phyloP scores from a whole-genome alignment of 1,284 basidiomycete genomes.

The Austroboletus novae-zelandiae region DNA sequence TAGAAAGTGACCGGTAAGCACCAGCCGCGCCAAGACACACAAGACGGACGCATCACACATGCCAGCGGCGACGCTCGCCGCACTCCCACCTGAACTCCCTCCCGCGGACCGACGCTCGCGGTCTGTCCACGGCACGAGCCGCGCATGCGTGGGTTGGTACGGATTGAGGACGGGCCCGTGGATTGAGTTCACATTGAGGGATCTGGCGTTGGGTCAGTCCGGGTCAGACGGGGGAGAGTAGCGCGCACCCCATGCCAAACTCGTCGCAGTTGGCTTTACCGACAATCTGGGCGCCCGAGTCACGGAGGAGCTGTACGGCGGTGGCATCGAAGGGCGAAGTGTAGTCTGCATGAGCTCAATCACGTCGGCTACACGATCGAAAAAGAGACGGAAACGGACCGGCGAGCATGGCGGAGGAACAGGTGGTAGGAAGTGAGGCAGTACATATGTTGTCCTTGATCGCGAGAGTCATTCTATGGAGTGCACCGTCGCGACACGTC shows the following conservation, averaged over 20 bases:
- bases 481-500: constrained; percentile 3
- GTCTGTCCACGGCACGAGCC: constrained; percentile 23
- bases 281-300: constrained; percentile 69
- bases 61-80: constrained; percentile 76
- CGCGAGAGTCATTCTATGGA: constrained; percentile 54
- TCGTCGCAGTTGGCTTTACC: constrained; percentile 98
- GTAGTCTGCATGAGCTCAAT: constrained; percentile 50
- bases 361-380: not conserved
- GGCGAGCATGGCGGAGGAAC: constrained; percentile 73
- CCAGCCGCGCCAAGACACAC: constrained; percentile 1
- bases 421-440: constrained; percentile 66
- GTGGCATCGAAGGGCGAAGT: constrained; percentile 86
- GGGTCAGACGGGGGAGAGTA: not conserved
- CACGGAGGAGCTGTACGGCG: constrained; percentile 64
- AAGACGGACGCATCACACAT: constrained; percentile 74
- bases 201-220: constrained; percentile 43
- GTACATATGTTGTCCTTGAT: constrained; percentile 90
- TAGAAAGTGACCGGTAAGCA: constrained; percentile 31
- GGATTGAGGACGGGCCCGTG: constrained; percentile 84
- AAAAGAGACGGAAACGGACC: constrained; percentile 39
- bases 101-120: constrained; percentile 66
- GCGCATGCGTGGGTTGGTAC: constrained; percentile 32
- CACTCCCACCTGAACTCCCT: constrained; percentile 83
- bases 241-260: constrained; percentile 92
- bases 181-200: constrained; percentile 66